Evolutionary conservation across 352 stramenopile species (phyloP), one percentile per base, ranked within the genome.

Genomic region (Pythium utonaiense): DNA sequence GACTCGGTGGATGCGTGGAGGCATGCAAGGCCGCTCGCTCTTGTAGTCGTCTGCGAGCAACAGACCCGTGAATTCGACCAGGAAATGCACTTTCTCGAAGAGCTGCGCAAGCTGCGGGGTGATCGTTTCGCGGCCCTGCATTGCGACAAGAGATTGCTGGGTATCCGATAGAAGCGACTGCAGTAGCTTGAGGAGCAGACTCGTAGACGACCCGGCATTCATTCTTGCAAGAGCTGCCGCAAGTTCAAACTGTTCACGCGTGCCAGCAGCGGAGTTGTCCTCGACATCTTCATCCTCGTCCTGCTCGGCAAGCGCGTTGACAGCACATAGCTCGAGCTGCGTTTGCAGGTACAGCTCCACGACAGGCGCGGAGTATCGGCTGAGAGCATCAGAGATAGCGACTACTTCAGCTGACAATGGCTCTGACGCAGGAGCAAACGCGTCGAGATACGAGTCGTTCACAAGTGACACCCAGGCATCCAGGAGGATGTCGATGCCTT

Each of bases 221-320:
- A 93, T 67, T 7, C 82, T 72, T 3, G 82, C 82, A 3, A 95
- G 69, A 19, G 82, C 76, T 2, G 86, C 80, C 3, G 84, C 86
- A 12, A 91, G 53, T 53, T 89, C 84, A 51, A 88, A 78, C 49
- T 95, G 83, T 33, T 93, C 86, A 1, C 66, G 72, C 25, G 76
- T 53, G 38, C 73, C 75, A 22, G 76, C 89, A 27, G 77, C 70
- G 7, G 81, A 84, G 34, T 89, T 84, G 69, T 92, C 82, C 61
- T 95, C 83, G 36, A 93, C 82, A 33, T 95, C 83, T 70, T 95
- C 83, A 40, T 92, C 76, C 66, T 95, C 82, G 59, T 92, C 80
- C 47, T 90, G 72, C 2, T 91, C 83, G 0, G 75, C 75, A 17
- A 90, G 52, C 9, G 76, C 82, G 33, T 93, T 82, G 3, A 86